A percentile compares a stretch with the other conserved stretches of the same genome.
These are phyloP conservation scores for Lentinula detonsa DNA, from an alignment of 768 basidiomycete species.

Conservation along the genomic window DNA sequence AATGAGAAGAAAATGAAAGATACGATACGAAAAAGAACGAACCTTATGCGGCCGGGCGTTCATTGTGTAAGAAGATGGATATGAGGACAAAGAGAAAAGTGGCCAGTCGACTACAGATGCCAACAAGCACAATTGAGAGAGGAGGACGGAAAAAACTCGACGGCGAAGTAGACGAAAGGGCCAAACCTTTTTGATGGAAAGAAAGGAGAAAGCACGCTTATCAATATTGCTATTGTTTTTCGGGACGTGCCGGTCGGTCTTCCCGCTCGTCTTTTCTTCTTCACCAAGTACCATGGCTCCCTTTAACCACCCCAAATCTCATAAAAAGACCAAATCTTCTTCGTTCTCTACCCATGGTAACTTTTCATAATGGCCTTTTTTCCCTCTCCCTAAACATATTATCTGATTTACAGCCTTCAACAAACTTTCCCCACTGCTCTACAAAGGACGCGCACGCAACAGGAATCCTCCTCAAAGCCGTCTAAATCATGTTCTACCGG, in stretches of 20 bases:
- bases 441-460: not conserved
- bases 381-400: not conserved
- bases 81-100: not conserved
- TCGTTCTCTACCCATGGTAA: not conserved
- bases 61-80: constrained; percentile 32
- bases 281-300: not conserved
- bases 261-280: not conserved
- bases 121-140: not conserved
- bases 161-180: constrained; percentile 1
- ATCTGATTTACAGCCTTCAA: not conserved
- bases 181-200: constrained; percentile 5
- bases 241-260: not conserved
- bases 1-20: not conserved
- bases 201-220: not conserved
- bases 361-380: not conserved
- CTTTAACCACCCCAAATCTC: not conserved
- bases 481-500: not conserved
- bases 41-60: constrained; percentile 73
- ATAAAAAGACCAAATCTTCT: not conserved
- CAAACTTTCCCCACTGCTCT: constrained; percentile 1
- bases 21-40: constrained; percentile 12
- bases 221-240: not conserved
- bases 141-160: not conserved
- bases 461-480: not conserved
- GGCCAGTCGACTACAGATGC: not conserved